phyloP scores from a whole-genome alignment of 306 rosid species.

The Vicia villosa region DNA sequence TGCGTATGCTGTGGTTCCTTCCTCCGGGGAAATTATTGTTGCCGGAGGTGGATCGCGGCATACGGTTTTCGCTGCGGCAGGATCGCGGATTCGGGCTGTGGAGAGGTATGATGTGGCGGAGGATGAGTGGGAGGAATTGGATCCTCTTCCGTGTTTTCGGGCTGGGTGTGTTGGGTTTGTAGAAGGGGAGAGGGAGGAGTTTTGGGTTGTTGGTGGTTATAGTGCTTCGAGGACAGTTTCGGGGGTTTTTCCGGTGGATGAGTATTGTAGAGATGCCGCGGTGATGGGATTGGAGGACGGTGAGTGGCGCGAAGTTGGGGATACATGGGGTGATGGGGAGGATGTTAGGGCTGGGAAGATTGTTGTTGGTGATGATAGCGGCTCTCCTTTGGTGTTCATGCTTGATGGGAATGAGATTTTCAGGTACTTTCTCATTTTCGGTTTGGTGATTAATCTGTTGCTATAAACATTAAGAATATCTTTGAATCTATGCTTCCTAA shows the following conservation, averaged over 20 bases:
- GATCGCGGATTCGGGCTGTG: constrained; percentile 65
- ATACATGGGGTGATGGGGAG: constrained; percentile 73
- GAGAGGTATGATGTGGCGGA: constrained; percentile 65
- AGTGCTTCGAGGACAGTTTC: constrained; percentile 77
- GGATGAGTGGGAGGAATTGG: constrained; percentile 74
- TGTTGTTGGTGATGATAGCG: constrained; percentile 55
- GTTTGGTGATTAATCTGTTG: neutral
- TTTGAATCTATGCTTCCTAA: neutral
- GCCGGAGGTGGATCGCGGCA: constrained; percentile 93
- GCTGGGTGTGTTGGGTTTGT: constrained; percentile 90
- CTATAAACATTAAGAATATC: neutral
- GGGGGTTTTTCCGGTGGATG: constrained; percentile 83
- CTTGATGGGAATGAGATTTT: constrained; percentile 68
- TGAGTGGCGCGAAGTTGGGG: constrained; percentile 71
- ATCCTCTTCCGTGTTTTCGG: constrained; percentile 65
- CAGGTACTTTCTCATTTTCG: constrained; percentile 45
- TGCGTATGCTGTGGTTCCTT: constrained; percentile 58
- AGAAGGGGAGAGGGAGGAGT: constrained; percentile 55
- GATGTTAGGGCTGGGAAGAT: constrained; percentile 65
- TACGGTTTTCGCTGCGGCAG: constrained; percentile 65
- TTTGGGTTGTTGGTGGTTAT: constrained; percentile 93
- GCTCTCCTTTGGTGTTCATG: constrained; percentile 67
- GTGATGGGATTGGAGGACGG: constrained; percentile 66
- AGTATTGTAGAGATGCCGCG: constrained; percentile 63
- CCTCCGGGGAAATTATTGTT: constrained; percentile 52